Base-by-base conservation (phyloP, 331 rosid species). In the Spiraea crenata region DNA sequence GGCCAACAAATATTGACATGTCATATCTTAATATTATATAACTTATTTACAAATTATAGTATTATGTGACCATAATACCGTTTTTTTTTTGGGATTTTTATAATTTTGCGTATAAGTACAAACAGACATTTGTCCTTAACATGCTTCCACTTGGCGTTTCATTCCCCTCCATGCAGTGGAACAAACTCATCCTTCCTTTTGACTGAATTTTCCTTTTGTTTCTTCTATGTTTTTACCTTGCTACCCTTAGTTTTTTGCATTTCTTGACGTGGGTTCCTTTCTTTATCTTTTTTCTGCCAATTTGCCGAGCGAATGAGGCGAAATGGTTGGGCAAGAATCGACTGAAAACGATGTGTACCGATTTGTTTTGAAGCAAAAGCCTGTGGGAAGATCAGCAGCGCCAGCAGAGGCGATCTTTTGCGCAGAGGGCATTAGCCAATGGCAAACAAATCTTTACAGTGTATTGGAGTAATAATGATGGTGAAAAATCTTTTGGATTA, bases 341-440 rank as follows among this genome's bases (percentile, higher is more conserved):
- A 25, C 31, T 25, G 31, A 25, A 25, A 25, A 25, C 31, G 31
- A 25, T n/a, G 3, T 8, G 57, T 52, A 52, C 57, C 34, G 19
- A 52, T 52, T 39, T 20, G 34, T 25, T 40, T 61, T 39, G 10
- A 46, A 16, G 31, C 34, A 16, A 61, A 61, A 38, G 66, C 45
- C 66, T 61, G 66, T 16, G 48, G 48, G 7, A 39, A 39, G 48
- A 61, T 61, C 66, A 41, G 14, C 48, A 61, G 66, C 48, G 14
- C 8, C 3, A 10, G 48, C 66, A n/a, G 48, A 38, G 31, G 31
- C 64, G 16, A 61, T 61, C 48, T 25, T 61, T 40, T 4, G 48
- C 34, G 31, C 66, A 61, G 35, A 61, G 66, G 4, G 5, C 14
- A 39, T 39, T 20, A n/a, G 34, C 66, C 48, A 61, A 39, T 9